Conservation (phyloP, 768 basidiomycete species). For the Rhodosporidiobolus odoratus region DNA sequence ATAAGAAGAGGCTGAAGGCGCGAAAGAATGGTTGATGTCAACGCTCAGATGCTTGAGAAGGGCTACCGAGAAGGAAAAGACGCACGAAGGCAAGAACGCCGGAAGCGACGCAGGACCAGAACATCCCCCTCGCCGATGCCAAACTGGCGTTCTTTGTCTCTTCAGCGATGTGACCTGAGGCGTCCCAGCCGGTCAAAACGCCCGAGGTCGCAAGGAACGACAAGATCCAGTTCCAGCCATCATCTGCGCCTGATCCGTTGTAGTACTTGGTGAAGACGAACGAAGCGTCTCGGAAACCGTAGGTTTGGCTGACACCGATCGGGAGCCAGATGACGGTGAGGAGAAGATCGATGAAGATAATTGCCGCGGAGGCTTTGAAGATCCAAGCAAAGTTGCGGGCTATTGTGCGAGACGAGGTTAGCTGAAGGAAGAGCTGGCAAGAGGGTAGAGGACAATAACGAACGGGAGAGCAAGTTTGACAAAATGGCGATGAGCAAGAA, state of each 20-base stretch:
- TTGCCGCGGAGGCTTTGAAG: conserved; percentile 66
- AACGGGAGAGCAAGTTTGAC: conserved; percentile 79
- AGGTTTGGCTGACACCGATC: conserved; percentile 79
- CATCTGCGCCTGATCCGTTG: conserved; percentile 79
- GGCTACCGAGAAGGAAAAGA: conserved; percentile 74
- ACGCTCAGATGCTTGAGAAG: too few species aligned
- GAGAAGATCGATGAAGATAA: conserved; percentile 82
- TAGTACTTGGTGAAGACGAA: conserved; percentile 79
- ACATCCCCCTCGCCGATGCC: conserved; percentile 73
- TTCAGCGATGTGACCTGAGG: conserved; percentile 51
- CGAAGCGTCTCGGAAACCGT: conserved; percentile 75
- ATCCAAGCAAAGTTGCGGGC: conserved; percentile 59
- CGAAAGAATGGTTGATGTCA: not conserved
- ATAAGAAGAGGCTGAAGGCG: conserved; percentile 56
- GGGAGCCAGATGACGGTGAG: conserved; percentile 88
- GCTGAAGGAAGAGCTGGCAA: not conserved
- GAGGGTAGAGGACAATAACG: conserved; percentile 39
- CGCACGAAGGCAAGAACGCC: conserved; percentile 70
- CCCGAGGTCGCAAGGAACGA: conserved; percentile 83
- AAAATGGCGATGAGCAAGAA: conserved; percentile 66
- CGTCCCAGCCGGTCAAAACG: conserved; percentile 85
- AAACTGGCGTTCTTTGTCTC: conserved; percentile 81
- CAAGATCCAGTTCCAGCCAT: conserved; percentile 86
- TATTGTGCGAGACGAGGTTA: conserved; percentile 19
- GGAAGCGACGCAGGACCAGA: conserved; percentile 69